These are phyloP conservation scores for Castanopsis chinensis DNA, from an alignment of 306 rosid genomes.

Conservation along the genomic window DNA sequence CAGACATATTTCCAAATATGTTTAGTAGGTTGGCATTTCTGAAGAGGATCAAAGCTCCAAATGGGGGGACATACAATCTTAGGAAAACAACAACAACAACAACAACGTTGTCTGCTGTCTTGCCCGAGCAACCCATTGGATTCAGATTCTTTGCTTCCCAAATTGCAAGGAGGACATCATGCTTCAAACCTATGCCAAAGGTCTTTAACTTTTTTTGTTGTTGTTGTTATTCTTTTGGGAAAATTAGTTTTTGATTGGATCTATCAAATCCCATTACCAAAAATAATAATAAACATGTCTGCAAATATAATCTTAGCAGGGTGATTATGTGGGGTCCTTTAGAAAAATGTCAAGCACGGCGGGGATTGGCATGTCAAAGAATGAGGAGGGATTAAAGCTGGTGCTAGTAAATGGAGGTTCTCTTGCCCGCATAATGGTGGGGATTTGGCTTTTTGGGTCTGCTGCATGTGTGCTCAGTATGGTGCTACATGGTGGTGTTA, in stretches of 20 bases:
- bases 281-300: neutral
- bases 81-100: neutral
- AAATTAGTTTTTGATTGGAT: neutral
- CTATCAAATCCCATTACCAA: too few relatives aligned
- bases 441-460: constrained; percentile 88
- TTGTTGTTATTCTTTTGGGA: constrained; percentile 32
- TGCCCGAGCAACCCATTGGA: neutral
- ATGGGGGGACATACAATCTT: constrained; percentile 10
- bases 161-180: neutral
- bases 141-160: constrained; percentile 14
- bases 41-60: constrained; percentile 2
- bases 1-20: neutral
- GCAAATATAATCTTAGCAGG: constrained; percentile 34
- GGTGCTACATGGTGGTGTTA: constrained; percentile 88
- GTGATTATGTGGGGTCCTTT: constrained; percentile 26
- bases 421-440: constrained; percentile 66
- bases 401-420: constrained; percentile 70
- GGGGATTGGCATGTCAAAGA: constrained; percentile 27
- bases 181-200: constrained; percentile 19
- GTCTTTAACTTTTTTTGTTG: constrained; percentile 4
- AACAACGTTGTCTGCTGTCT: neutral
- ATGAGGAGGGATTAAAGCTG: constrained; percentile 61
- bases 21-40: constrained; percentile 18
- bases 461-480: constrained; percentile 93
- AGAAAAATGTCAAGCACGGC: constrained; percentile 51